These are phyloP conservation scores for Pythium plurisporium DNA, from an alignment of 352 stramenopile genomes.

Conservation along the genomic window DNA sequence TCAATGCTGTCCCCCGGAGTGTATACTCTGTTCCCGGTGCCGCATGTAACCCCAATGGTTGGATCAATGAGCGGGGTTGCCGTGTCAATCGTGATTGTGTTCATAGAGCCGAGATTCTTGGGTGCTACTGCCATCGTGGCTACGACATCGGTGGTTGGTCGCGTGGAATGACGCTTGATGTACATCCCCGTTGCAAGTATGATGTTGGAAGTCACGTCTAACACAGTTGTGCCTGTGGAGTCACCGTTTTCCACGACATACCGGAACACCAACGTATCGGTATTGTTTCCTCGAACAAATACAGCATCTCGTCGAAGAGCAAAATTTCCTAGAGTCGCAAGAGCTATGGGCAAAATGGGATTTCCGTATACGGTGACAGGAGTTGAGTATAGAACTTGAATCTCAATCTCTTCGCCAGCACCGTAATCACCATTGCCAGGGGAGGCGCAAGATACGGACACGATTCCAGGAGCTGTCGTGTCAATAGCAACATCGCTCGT, in stretches of 20 bases:
- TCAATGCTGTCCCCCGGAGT: constrained; percentile 61
- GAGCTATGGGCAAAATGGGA: constrained; percentile 39
- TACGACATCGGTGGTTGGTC: constrained; percentile 54
- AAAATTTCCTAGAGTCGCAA: constrained; percentile 39
- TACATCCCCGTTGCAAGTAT: constrained; percentile 52
- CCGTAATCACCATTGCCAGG: constrained; percentile 72
- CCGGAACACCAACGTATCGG: constrained; percentile 55
- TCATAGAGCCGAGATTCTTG: constrained; percentile 46
- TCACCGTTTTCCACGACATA: constrained; percentile 69
- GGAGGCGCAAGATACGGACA: constrained; percentile 36
- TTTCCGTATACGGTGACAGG: constrained; percentile 63
- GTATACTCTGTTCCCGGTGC: constrained; percentile 52
- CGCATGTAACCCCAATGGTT: constrained; percentile 47
- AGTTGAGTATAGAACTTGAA: constrained; percentile 57
- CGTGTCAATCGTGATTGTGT: constrained; percentile 65
- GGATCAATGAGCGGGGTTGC: constrained; percentile 47
- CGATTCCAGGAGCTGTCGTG: constrained; percentile 59
- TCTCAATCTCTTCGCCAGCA: constrained; percentile 49
- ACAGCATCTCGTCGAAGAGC: constrained; percentile 31
- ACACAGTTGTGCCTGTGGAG: constrained; percentile 18
- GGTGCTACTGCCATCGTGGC: constrained; percentile 41
- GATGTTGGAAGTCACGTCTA: constrained; percentile 55
- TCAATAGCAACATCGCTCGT: constrained; percentile 63
- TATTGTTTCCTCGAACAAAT: constrained; percentile 66
- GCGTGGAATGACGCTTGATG: constrained; percentile 68